Evolutionary conservation across 2,329 filamentous ascomycete genomes (phyloP), one percentile per base, ranked within the genome.

Genomic region (Conoideocrella luteorostrata): DNA sequence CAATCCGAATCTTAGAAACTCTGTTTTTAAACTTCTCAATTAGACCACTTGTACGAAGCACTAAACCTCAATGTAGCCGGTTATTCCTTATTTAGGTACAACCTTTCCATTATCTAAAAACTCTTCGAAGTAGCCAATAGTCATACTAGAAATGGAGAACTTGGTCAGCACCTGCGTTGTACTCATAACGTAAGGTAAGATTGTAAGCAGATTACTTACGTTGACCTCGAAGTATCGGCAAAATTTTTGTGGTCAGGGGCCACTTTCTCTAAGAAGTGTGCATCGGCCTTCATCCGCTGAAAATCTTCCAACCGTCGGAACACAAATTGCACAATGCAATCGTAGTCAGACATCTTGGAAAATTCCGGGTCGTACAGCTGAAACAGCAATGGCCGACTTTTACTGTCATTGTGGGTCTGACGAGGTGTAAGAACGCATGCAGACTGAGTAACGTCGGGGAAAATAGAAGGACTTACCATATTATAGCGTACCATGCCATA

Each of bases 261-360:
- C 5, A 48, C 39, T 13, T 41, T 43, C 30, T 48, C 34, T 28
- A 43, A 11, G 39, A 43, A 48, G 4, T 39, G 43, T 15, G 43
- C 34, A 28, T 48, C 46, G n/a, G 29, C 38, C 20, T 48, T 48
- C 43, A 48, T 46, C 3, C 44, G 12, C 17, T 32, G 33, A 21
- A 46, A 46, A 12, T 48, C 46, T 17, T 46, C 43, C 34, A 46
- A 33, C 4, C 33, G 11, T 9, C 33, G 28, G 32, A 48, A 48
- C 6, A 46, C 39, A 2, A 48, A 43, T 26, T 48, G 46, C n/a
- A 46, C 35, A 22, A 48, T 35, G 24, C 43, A 48, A 26, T 48
- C 46, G 7, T 46, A 48, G 5, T 46, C 46, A 4, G 46, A 42
- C 15, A 43, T n/a, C 23, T 46, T 46, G 12, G 43, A 46, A 20